Conservation (phyloP, 805 yeast genomes). For the Ogataea pini region DNA sequence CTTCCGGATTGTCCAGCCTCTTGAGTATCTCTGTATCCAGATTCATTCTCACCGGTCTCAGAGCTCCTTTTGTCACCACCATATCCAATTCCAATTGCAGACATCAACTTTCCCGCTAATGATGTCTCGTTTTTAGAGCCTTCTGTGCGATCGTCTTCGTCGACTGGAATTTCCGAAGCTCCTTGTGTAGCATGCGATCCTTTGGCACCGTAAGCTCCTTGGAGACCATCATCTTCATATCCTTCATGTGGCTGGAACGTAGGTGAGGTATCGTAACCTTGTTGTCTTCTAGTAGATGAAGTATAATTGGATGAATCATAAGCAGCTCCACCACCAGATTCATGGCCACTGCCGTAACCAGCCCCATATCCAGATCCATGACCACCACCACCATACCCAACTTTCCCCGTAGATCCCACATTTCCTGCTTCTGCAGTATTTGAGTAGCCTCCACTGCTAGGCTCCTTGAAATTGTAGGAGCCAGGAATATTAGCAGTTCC, state of each 20-base stretch:
- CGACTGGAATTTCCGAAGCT: neutral
- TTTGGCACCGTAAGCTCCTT: constrained; percentile 1
- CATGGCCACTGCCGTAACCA: too few relatives aligned
- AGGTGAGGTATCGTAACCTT: constrained; percentile 16
- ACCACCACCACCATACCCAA: too few relatives aligned
- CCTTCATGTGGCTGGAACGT: constrained; percentile 14
- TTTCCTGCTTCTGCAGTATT: too few relatives aligned
- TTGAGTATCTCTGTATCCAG: too few relatives aligned
- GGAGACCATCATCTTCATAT: neutral
- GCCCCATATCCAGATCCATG: too few relatives aligned
- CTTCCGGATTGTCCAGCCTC: too few relatives aligned
- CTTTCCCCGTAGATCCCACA: too few relatives aligned
- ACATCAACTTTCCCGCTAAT: constrained; percentile 17
- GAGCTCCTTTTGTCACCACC: neutral
- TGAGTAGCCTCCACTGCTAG: neutral
- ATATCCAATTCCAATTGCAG: constrained; percentile 18
- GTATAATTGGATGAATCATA: constrained; percentile 12
- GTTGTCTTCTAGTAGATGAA: constrained; percentile 1
- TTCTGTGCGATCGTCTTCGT: neutral
- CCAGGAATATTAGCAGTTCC: constrained; percentile 14
- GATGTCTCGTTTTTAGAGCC: constrained; percentile 9
- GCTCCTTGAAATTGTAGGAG: constrained; percentile 9
- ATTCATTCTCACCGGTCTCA: too few relatives aligned
- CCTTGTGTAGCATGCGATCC: neutral
- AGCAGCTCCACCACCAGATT: neutral